Percentiles rank a stretch among this genome's conserved stretches.
These are phyloP conservation scores for Dictyostelium purpureum DNA, from an alignment of 78 protist species.

Conservation along the genomic window DNA sequence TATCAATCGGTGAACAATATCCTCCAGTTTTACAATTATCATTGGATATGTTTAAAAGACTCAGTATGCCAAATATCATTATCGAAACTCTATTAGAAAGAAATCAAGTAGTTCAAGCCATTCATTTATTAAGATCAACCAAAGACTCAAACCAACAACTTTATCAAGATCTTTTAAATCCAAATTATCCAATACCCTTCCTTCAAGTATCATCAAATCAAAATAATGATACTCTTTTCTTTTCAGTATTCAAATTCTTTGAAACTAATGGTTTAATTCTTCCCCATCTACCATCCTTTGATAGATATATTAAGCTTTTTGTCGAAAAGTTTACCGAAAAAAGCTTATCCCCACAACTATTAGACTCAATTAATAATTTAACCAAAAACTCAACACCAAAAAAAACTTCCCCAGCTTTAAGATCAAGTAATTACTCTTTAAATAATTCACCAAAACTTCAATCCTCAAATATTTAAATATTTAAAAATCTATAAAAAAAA, in stretches of 20 bases:
- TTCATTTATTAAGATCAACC: conserved; percentile 19
- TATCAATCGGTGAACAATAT: conserved; percentile 54
- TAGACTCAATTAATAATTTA: background rate
- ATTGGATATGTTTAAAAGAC: conserved; percentile 70
- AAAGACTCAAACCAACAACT: conserved; percentile 14
- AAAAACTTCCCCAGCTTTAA: background rate
- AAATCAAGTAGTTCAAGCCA: conserved; percentile 39
- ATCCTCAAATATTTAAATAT: background rate
- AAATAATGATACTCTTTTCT: conserved; percentile 48
- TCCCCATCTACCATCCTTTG: background rate
- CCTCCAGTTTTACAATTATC: conserved; percentile 75
- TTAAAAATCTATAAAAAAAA: too few relatives aligned
- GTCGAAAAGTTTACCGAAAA: conserved; percentile 28
- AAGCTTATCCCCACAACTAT: background rate
- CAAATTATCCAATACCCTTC: conserved; percentile 6
- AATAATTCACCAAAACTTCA: background rate
- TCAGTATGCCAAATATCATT: conserved; percentile 40
- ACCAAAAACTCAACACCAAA: background rate
- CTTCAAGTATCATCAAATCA: conserved; percentile 8
- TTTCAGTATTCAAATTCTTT: conserved; percentile 57
- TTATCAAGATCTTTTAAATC: conserved; percentile 10
- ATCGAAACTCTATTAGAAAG: conserved; percentile 52
- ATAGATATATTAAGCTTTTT: conserved; percentile 34
- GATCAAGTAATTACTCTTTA: background rate
- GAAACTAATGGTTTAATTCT: conserved; percentile 26